Evolutionary conservation across 345 rosid genomes (phyloP), one percentile per base, ranked within the genome.

Genomic region (Citrus australasica): DNA sequence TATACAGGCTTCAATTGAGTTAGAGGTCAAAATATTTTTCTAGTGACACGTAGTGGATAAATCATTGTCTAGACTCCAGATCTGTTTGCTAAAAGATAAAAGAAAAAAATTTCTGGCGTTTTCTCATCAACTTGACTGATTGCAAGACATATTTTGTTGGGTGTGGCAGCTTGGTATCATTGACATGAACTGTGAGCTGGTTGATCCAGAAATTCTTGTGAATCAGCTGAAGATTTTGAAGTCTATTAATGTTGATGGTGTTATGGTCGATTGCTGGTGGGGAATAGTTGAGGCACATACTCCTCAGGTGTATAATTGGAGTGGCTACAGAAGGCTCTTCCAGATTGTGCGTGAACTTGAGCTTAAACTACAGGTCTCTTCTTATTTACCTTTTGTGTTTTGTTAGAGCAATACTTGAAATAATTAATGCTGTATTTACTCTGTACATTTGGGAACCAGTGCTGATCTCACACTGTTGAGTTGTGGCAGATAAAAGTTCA

Each of bases 201-300:
- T 87, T 58, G 95, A 94, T 77, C 88, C 91, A 7, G 90, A 92
- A 64, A 90, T 84, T 83, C 79, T 96, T 42, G 73, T 80, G 82
- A 80, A 92, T 78, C 90, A 89, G 84, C 79, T 94, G 40, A 89
- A 79, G 82, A 86, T 88, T 59, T 79, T 94, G 73, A 96, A 92
- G 86, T 88, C 92, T 2, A 90, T 83, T 48, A 86, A 92, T 81
- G 91, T 93, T 59, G 99, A 94, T 85, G 98, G 98, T 58, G 87
- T 94, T 80, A 91, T 90, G 97, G 85, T 92, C 65, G 95, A 94
- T 65, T 94, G 98, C 84, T 96, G 98, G 99, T 96, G 98, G 99
- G 99, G 98, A 62, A 88, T 96, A 73, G 98, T 94, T 2, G 99
- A 96, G 89, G 84, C 87, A 37, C 88, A 89, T 76, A 83, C 89